Base-by-base conservation (phyloP, 495 filamentous ascomycete genomes). In the Aspergillus funiculosus region DNA sequence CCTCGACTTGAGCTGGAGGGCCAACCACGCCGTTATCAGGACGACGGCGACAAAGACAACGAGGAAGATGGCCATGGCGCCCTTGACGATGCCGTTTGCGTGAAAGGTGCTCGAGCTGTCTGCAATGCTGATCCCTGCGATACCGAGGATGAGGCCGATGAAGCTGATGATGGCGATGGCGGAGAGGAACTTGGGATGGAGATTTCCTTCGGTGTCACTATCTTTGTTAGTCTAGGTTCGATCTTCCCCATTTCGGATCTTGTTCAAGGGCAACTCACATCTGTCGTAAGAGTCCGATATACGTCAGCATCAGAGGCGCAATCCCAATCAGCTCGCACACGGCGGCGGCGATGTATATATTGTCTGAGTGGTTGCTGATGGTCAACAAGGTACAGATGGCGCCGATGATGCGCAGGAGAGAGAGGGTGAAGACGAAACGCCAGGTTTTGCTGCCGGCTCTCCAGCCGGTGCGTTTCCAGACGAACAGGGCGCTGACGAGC, bases 271-370 rank as follows among this genome's bases (percentile, higher is more conserved):
- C 22, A 24, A 59, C 60, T 59, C 21, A 64, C 61, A 61, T 64
- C 50, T 56, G 53, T 34, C 58, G 20, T 22, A 64, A 31, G 0
- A 64, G n/a, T 20, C 61, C 61, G 42, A 64, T 24, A 34, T 56
- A 64, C 14, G 52, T 51, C 3, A 64, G 46, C 6, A 64, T 14
- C 25, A 64, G 25, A 14, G 61, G 61, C 1, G 61, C 61, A 53
- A 64, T 45, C 2, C 61, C 61, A 35, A 64, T 64, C 26, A 64
- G 29, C 41, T 61, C 48, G 34, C 61, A 64, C 26, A 64, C 61
- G 6, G 34, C 38, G 3, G 38, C 43, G 14, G 58, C 52, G 41
- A 56, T 40, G 5, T 37, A 8, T 9, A 64, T 37, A 21, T 59
- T 42, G n/a, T 43, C 4, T 3, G 47, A 43, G 24, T 52, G 17